A percentile compares a stretch with the other conserved stretches of the same genome.
These are phyloP conservation scores for Diutina rugosa DNA, from an alignment of 1,139 yeast genomes.

Conservation along the genomic window DNA sequence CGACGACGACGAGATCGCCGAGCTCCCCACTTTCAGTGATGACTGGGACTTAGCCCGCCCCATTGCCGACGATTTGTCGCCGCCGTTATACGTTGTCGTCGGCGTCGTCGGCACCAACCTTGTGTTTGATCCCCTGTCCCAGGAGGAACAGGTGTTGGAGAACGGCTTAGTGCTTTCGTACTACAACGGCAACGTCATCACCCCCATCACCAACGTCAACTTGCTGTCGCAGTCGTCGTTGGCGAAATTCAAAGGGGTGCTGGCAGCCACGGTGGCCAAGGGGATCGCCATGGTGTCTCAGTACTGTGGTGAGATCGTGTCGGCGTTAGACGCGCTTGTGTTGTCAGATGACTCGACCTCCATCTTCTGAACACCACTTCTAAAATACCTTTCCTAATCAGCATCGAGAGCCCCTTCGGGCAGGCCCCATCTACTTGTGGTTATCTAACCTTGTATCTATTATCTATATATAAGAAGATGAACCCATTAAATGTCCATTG, in stretches of 20 bases:
- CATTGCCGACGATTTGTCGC: slow-evolving; percentile 28
- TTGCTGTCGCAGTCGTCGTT: background rate
- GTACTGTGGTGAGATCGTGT: background rate
- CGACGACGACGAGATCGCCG: slow-evolving; percentile 52
- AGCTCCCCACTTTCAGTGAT: slow-evolving; percentile 84
- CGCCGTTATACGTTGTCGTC: slow-evolving; percentile 65
- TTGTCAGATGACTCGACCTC: background rate
- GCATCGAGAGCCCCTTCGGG: background rate
- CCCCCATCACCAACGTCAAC: slow-evolving; percentile 47
- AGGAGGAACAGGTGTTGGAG: slow-evolving; percentile 79
- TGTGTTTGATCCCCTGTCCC: slow-evolving; percentile 70
- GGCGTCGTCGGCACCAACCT: slow-evolving; percentile 62
- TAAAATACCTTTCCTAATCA: no score
- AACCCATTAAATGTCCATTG: background rate
- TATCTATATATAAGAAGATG: background rate
- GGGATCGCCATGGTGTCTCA: background rate
- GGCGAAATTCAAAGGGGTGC: background rate
- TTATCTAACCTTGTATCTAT: background rate
- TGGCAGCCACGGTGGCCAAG: background rate
- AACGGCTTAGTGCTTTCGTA: slow-evolving; percentile 68
- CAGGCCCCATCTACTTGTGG: background rate
- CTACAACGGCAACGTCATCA: slow-evolving; percentile 46
- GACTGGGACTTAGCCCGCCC: slow-evolving; percentile 53
- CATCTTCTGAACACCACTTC: background rate
- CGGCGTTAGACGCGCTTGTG: background rate